A percentile compares a stretch with the other conserved stretches of the same genome.
Evolutionary conservation across 2,329 filamentous ascomycete species (phyloP).

Genomic region (Colletotrichum tofieldiae): DNA sequence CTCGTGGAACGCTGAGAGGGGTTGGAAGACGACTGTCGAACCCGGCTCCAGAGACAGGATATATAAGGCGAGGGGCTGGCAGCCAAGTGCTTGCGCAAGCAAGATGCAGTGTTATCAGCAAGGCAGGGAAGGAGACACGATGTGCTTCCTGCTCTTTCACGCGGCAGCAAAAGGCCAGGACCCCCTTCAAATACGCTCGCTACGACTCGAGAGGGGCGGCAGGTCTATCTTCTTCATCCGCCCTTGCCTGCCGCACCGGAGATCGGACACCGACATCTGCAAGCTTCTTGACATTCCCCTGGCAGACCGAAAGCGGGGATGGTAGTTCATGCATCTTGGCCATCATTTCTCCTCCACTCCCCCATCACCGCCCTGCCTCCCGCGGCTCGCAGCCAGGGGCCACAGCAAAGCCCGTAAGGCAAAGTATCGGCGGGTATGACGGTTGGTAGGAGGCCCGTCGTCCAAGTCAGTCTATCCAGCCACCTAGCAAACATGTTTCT

Average conservation of each 20-base stretch:
- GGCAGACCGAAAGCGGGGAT: constrained; percentile 31
- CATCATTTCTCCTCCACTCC: constrained; percentile 9
- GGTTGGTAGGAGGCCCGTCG: not conserved
- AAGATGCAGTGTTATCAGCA: not conserved
- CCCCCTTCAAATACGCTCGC: constrained; percentile 3
- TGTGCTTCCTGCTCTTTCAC: constrained; percentile 9
- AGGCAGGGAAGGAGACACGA: not conserved
- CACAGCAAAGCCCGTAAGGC: not conserved
- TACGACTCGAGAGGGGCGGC: not conserved
- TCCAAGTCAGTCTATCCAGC: not conserved
- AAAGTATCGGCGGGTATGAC: constrained; percentile 18
- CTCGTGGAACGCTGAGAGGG: not conserved
- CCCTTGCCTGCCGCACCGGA: constrained; percentile 11
- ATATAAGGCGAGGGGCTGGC: not conserved
- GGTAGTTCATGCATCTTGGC: constrained; percentile 28
- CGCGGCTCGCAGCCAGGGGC: not conserved
- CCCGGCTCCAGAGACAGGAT: not conserved
- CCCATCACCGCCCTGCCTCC: not conserved
- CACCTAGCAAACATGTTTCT: not conserved
- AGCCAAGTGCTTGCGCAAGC: not conserved
- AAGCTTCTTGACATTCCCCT: constrained; percentile 5
- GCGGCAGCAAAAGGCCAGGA: not conserved
- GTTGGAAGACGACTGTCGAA: not conserved
- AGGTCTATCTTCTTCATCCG: not conserved
- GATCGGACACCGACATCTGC: not conserved